Base-by-base conservation (phyloP, 345 rosid species). In the Zanthoxylum bungeanum region DNA sequence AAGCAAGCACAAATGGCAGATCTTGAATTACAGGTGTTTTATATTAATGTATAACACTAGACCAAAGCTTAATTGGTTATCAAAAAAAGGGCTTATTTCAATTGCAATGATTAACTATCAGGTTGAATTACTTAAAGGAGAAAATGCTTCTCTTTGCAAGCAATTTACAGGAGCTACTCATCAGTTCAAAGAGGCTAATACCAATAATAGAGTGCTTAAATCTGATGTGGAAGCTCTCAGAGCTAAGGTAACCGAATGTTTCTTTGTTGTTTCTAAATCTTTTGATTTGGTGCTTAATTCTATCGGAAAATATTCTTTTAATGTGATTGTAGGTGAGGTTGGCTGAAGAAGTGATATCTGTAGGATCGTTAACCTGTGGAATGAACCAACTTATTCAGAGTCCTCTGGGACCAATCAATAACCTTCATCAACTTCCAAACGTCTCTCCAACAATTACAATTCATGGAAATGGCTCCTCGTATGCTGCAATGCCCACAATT, bases 241-340 rank as follows among this genome's bases (percentile, higher is more conserved):
- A 71, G 91, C 90, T 74, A 81, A 89, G 91, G 94, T 91, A 76
- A n/a, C n/a, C n/a, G n/a, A n/a, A n/a, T n/a, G n/a, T n/a, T n/a
- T n/a, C n/a, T n/a, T n/a, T n/a, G n/a, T n/a, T n/a, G n/a, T n/a
- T n/a, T n/a, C n/a, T n/a, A n/a, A n/a, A n/a, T n/a, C n/a, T n/a
- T n/a, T n/a, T n/a, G n/a, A n/a, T n/a, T n/a, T n/a, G n/a, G n/a
- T n/a, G n/a, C n/a, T n/a, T n/a, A n/a, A n/a, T n/a, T n/a, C n/a
- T n/a, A n/a, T n/a, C n/a, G n/a, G n/a, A 10, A 55, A 11, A 11
- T n/a, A n/a, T n/a, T n/a, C n/a, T n/a, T n/a, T 55, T 55, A 27
- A 24, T 1, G 12, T 27, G 60, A n/a, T n/a, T n/a, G 52, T 51
- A 93, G 98, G 97, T 93, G 78, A 93, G 85, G 80, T 69, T 88